These are phyloP conservation scores for Corymbia calophylla DNA, from an alignment of 441 rosid genomes.

Conservation along the genomic window DNA sequence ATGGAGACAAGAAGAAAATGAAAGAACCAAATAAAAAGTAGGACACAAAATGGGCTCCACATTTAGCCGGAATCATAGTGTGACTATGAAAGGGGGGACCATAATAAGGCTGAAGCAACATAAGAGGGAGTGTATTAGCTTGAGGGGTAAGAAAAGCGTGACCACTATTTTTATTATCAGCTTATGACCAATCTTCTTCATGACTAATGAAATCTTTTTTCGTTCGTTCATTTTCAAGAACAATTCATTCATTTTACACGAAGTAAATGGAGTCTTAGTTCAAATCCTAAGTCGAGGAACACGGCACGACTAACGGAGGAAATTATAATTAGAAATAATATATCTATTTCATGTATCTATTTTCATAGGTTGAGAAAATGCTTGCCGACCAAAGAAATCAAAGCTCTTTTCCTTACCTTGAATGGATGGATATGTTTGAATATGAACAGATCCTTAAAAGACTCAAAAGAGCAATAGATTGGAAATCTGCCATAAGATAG, in stretches of 20 bases:
- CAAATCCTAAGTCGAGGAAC: not conserved
- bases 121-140: not conserved
- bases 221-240: no score
- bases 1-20: not conserved
- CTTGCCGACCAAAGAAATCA: not conserved
- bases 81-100: not conserved
- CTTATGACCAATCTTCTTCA: not conserved
- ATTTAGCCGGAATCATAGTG: not conserved
- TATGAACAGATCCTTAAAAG: no score
- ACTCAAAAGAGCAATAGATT: no score
- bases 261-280: not conserved
- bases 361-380: not conserved
- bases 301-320: not conserved
- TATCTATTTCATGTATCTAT: not conserved
- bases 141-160: not conserved
- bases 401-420: not conserved
- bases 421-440: not conserved
- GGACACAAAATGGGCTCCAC: not conserved
- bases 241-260: fast-evolving
- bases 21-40: not conserved
- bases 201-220: no score
- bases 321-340: not conserved
- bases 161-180: no score
- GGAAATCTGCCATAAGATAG: no score
- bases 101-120: not conserved